Percentiles rank a stretch among this genome's conserved stretches.
These are phyloP conservation scores for Teratosphaeria epicoccoides DNA, from an alignment of 2,329 filamentous ascomycete species.

Conservation along the genomic window DNA sequence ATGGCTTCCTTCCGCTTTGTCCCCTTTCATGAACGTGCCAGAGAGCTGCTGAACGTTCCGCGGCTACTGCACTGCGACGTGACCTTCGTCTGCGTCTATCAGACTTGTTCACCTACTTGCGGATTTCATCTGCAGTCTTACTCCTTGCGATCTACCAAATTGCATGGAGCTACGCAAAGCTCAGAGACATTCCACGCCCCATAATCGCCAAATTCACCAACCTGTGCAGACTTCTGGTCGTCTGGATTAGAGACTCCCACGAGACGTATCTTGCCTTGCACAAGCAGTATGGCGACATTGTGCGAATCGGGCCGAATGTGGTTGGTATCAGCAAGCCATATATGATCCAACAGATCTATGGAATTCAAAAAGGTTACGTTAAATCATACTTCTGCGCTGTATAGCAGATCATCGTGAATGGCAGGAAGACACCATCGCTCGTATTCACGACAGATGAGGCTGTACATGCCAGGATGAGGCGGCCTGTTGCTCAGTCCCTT, in stretches of 20 bases:
- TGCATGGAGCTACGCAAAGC: constrained; percentile 8
- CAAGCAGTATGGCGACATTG: constrained; percentile 56
- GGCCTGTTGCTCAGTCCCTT: constrained; percentile 15
- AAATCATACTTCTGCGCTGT: constrained; percentile 11
- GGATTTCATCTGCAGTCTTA: constrained; percentile 6
- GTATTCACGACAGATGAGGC: constrained; percentile 20
- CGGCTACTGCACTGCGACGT: too few species aligned
- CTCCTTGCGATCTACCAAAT: constrained; percentile 6
- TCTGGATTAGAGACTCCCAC: constrained; percentile 52
- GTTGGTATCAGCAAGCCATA: constrained; percentile 60
- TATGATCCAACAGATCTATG: constrained; percentile 50
- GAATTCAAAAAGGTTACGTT: constrained; percentile 25
- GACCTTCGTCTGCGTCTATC: constrained; percentile 1
- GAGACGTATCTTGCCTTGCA: constrained; percentile 47
- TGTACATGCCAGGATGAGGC: constrained; percentile 19
- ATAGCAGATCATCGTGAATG: constrained; percentile 17
- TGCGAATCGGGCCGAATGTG: constrained; percentile 66
- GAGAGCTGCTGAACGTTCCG: background rate
- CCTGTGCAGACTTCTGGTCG: constrained; percentile 30
- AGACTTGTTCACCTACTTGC: constrained; percentile 4
- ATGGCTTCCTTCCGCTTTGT: background rate
- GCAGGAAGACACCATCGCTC: constrained; percentile 14
- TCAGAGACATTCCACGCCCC: constrained; percentile 39
- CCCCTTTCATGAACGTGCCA: background rate
- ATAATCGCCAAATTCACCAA: constrained; percentile 45